phyloP scores from a whole-genome alignment of 441 rosid genomes.

The Jatropha podagrica region DNA sequence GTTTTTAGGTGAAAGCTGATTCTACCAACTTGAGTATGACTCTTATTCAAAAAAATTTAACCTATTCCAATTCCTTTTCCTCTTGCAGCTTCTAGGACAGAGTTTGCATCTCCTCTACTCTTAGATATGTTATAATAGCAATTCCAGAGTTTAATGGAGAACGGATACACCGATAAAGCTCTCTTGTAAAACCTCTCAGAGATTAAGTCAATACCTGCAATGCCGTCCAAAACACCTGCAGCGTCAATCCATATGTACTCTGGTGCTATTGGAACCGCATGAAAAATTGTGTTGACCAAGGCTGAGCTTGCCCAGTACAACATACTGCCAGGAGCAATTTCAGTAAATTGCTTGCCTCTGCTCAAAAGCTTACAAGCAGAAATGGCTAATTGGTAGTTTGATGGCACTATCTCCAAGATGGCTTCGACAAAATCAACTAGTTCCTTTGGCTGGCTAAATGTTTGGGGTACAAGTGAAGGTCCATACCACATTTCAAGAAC shows the following conservation, averaged over 20 bases:
- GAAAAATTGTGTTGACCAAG: slow-evolving; percentile 55
- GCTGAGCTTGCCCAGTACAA: slow-evolving; percentile 71
- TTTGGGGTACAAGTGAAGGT: slow-evolving; percentile 66
- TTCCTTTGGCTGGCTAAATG: slow-evolving; percentile 48
- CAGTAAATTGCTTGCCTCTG: slow-evolving; percentile 23
- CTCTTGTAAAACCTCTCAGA: slow-evolving; percentile 56
- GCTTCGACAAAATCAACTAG: slow-evolving; percentile 84
- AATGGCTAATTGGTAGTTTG: slow-evolving; percentile 67
- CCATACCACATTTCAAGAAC: slow-evolving; percentile 81
- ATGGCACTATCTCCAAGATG: slow-evolving; percentile 57
- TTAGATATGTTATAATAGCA: slow-evolving; percentile 34
- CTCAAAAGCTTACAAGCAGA: slow-evolving; percentile 56
- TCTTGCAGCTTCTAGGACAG: slow-evolving; percentile 55
- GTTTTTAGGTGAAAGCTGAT: slow-evolving; percentile 4
- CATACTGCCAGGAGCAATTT: slow-evolving; percentile 41
- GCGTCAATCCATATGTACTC: slow-evolving; percentile 81
- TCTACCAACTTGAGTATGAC: slow-evolving; percentile 21
- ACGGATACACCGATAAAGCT: slow-evolving; percentile 69
- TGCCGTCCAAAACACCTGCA: slow-evolving; percentile 48
- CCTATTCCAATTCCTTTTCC: slow-evolving; percentile 56
- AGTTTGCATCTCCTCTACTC: slow-evolving; percentile 32
- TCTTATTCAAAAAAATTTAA: slow-evolving; percentile 17
- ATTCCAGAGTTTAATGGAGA: slow-evolving; percentile 68
- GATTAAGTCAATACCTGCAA: slow-evolving; percentile 37
- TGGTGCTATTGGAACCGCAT: slow-evolving; percentile 77